These are phyloP conservation scores for Rhizopogon vulgaris DNA, from an alignment of 768 basidiomycete genomes.

Conservation along the genomic window DNA sequence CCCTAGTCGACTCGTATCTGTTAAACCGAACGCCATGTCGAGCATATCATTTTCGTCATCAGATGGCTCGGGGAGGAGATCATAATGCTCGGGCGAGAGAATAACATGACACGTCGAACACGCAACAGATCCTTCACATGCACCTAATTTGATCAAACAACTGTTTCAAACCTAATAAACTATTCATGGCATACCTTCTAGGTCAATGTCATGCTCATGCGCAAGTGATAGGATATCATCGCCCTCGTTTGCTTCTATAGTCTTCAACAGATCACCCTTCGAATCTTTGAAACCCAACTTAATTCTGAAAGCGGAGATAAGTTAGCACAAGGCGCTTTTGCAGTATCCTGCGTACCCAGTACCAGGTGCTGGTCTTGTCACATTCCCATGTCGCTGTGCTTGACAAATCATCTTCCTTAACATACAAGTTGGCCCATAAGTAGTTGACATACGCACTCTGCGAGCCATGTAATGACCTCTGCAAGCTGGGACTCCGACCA, in stretches of 20 bases:
- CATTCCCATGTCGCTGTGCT: constrained; percentile 38
- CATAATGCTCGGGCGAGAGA: constrained; percentile 73
- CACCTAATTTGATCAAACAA: constrained; percentile 47
- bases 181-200: constrained; percentile 66
- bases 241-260: constrained; percentile 88
- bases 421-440: neutral
- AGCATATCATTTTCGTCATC: constrained; percentile 99
- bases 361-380: constrained; percentile 59
- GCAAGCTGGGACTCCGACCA: neutral
- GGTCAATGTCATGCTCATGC: constrained; percentile 92
- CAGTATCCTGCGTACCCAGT: constrained; percentile 46
- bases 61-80: constrained; percentile 84
- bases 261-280: constrained; percentile 78
- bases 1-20: constrained; percentile 83
- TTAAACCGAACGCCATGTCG: constrained; percentile 95
- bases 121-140: constrained; percentile 94
- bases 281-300: constrained; percentile 88
- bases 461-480: constrained; percentile 12
- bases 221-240: constrained; percentile 89
- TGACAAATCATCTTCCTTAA: neutral
- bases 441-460: constrained; percentile 6
- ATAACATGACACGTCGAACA: constrained; percentile 98
- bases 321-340: neutral
- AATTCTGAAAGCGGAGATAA: constrained; percentile 44
- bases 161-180: neutral